Percentiles rank a stretch among this genome's conserved stretches.
These are phyloP conservation scores for Trichoderma citrinoviride DNA, from an alignment of 2,329 filamentous ascomycete species.

Conservation along the genomic window DNA sequence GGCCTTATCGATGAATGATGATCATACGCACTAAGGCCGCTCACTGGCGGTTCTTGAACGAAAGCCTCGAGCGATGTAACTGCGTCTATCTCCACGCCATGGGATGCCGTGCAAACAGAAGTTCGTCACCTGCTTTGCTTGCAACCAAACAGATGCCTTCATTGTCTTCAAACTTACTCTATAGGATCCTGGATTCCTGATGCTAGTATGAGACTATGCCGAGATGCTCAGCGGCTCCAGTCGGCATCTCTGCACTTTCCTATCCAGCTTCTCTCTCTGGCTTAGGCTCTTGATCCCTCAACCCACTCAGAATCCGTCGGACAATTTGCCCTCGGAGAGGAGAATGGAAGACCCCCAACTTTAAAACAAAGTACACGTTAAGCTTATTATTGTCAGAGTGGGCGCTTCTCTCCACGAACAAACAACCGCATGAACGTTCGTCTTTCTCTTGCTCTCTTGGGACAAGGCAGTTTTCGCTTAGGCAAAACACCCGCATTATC, in stretches of 20 bases:
- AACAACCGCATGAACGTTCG: too few relatives aligned
- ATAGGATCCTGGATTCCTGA: neutral
- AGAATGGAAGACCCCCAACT: neutral
- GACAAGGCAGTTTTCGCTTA: too few relatives aligned
- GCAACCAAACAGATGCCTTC: neutral
- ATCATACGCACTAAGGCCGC: neutral
- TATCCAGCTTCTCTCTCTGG: slow-evolving; percentile 16
- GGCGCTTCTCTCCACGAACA: too few relatives aligned
- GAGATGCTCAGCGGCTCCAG: neutral
- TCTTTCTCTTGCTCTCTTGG: too few relatives aligned
- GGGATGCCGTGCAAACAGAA: neutral
- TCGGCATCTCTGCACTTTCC: neutral
- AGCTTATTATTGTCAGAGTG: slow-evolving; percentile 12
- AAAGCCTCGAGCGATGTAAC: slow-evolving; percentile 3
- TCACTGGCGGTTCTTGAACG: neutral
- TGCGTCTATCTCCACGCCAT: neutral
- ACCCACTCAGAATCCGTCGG: neutral
- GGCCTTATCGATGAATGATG: neutral
- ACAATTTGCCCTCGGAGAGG: neutral
- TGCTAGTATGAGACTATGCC: neutral
- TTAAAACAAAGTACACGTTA: neutral
- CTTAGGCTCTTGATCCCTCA: neutral
- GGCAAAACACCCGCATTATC: neutral
- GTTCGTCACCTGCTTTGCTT: neutral
- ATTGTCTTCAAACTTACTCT: neutral